Evolutionary conservation across 768 basidiomycete species (phyloP), one percentile per base, ranked within the genome.

Genomic region (Mycena vulgaris): DNA sequence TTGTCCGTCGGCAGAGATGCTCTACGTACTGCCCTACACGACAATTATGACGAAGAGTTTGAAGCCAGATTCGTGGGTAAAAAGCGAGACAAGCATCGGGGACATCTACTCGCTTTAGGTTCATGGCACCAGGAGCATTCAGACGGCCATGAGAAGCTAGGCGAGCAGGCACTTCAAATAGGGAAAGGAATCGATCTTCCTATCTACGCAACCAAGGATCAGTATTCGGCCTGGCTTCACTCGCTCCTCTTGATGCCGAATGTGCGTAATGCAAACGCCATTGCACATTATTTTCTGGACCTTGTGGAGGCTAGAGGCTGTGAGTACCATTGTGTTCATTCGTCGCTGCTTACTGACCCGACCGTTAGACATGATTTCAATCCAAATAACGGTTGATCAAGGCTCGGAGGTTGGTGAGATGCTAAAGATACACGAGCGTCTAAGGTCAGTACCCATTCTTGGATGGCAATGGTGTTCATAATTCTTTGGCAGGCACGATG

Each of bases 171-270:
- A 37, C 35, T 37, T 37, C 35, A 37, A 14, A 37, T 37, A 37
- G 35, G 35, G 35, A 37, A 37, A 37, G 57, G 57, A 16, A 58
- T 58, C 14, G 30, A 60, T 35, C 42, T 60, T 3, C 59, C 59
- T n/a, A 60, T 60, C 42, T 60, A 60, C 10, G 59, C 30, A 5
- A 45, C 59, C 17, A 60, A 60, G 19, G 59, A 60, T 14, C 59
- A 60, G 28, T 60, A 9, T 5, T 47, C 42, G 5, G 59, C 59
- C 21, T 47, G 1, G 21, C 42, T 60, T 2, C 45, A 60, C 13
- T 19, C 59, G 1, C 59, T 60, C 5, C 1, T 48, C 30, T 31
- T 60, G 45, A 60, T 60, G 59, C 59, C 45, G n/a, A 60, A 60
- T 47, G 59, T 60, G 25, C 42, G 59, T 3, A 35, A 60, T 5